Conservation (phyloP, 441 rosid species). For the Gossypium schwendimanii region DNA sequence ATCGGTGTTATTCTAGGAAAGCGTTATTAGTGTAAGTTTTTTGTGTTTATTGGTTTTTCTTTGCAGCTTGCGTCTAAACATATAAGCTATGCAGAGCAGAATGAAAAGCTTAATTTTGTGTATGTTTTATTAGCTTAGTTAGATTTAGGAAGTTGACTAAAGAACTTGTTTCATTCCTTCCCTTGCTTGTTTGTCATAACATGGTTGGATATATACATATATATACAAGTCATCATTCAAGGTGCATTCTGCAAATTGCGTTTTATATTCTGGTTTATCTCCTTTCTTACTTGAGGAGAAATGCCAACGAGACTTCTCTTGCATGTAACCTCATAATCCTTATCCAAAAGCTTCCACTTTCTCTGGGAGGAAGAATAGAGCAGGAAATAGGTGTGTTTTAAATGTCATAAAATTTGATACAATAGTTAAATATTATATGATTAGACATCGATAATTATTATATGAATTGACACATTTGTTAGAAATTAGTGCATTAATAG, state of each 20-base stretch:
- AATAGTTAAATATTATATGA: too few relatives aligned
- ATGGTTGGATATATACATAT: neutral
- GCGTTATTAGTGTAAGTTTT: constrained; percentile 43
- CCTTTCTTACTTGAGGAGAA: neutral
- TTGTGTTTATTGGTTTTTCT: constrained; percentile 16
- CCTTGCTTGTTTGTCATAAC: constrained; percentile 21
- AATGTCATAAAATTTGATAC: too few relatives aligned
- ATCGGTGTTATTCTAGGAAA: constrained; percentile 75
- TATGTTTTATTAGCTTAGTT: constrained; percentile 3
- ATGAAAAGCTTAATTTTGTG: constrained; percentile 19
- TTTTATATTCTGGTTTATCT: neutral
- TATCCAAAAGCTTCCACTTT: too few relatives aligned
- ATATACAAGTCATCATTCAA: neutral
- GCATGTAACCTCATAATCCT: too few relatives aligned
- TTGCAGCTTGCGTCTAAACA: neutral
- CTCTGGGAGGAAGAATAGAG: too few relatives aligned
- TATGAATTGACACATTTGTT: too few relatives aligned
- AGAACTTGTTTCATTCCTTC: constrained; percentile 29
- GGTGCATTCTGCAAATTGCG: constrained; percentile 2
- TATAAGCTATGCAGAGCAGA: constrained; percentile 17
- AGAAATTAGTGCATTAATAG: too few relatives aligned
- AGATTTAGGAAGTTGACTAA: constrained; percentile 13
- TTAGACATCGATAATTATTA: too few relatives aligned
- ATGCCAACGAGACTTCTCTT: neutral
- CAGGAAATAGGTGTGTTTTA: too few relatives aligned